Base-by-base conservation (phyloP, 164 flowering plant species). In the Cinnamomum micranthum region DNA sequence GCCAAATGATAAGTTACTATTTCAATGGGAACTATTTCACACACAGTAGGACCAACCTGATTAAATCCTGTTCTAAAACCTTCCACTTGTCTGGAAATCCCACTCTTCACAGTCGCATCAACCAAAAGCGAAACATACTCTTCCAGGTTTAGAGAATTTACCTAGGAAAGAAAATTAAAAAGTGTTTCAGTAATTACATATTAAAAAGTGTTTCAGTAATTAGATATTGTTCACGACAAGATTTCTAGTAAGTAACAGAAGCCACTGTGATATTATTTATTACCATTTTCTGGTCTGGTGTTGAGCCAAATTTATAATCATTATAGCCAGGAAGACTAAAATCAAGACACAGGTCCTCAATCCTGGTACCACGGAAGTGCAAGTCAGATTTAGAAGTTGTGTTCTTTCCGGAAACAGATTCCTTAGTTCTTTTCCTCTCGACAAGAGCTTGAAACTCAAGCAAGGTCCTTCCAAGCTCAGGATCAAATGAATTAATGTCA, bases 291-390 rank as follows among this genome's bases (percentile, higher is more conserved):
- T 84, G 65, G 72, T 83, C 86, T 67, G 70, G 55, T 12, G 74
- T 84, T 31, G 87, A 79, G 50, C 75, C 11, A 77, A 92, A 91
- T 69, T 74, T 58, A 76, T 87, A 91, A 77, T 92, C 92, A 67
- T 97, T 88, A 87, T 91, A 92, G 6, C 99, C 99, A 73, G 98
- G 99, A 77, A 96, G 89, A 63, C 91, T 82, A 83, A 94, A 96
- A 80, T 94, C 94, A 74, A 94, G 91, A 78, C 83, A 88, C 64
- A 96, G 93, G 76, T 94, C 98, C 84, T 92, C 98, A 78, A 96
- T 88, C 71, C 72, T 86, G 28, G 92, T 80, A 82, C 77, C 68
- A 65, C 85, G 80, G 72, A 88, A 87, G 79, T 82, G 51, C 35
- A 78, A 71, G 28, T 81, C 87, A 68, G 74, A 33, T 25, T 72